A percentile compares a stretch with the other conserved stretches of the same genome.
Conservation (phyloP, 495 filamentous ascomycete species). For the Friedmanniomyces endolithicus region DNA sequence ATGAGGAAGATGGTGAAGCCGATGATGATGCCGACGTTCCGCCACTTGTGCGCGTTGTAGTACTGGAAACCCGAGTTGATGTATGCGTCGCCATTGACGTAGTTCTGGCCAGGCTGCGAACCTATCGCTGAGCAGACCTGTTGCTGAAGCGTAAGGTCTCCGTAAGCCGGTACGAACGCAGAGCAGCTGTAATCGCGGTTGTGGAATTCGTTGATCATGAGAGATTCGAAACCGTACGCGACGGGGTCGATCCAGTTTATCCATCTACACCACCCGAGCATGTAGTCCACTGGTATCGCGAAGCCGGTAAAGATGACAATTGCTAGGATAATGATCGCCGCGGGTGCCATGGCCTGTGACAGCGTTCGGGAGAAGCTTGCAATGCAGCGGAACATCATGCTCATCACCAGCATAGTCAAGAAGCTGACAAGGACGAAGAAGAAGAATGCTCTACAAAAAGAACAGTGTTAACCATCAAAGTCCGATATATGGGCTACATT, state of each 20-base stretch:
- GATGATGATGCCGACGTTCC: conserved; percentile 71
- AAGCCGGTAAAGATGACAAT: conserved; percentile 80
- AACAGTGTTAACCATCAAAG: too few relatives aligned
- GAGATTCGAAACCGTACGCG: conserved; percentile 70
- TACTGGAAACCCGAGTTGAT: conserved; percentile 50
- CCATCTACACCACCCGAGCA: conserved; percentile 80
- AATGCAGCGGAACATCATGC: conserved; percentile 60
- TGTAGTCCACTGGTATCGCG: conserved; percentile 61
- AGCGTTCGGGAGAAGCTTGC: conserved; percentile 67
- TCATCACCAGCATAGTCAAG: conserved; percentile 33
- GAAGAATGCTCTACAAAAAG: conserved; percentile 35
- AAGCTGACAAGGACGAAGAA: conserved; percentile 36
- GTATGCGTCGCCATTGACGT: conserved; percentile 54
- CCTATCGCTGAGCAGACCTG: conserved; percentile 53
- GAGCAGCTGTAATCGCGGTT: conserved; percentile 51
- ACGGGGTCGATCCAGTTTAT: conserved; percentile 78
- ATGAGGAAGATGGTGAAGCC: conserved; percentile 61
- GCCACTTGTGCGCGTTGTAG: conserved; percentile 52
- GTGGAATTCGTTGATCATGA: conserved; percentile 87
- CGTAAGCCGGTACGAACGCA: conserved; percentile 44
- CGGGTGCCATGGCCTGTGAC: conserved; percentile 71
- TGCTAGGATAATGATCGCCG: conserved; percentile 68
- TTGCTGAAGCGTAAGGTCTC: conserved; percentile 29
- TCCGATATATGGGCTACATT: too few relatives aligned
- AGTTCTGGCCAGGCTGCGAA: conserved; percentile 41